A percentile compares a stretch with the other conserved stretches of the same genome.
phyloP scores from a whole-genome alignment of 2,329 filamentous ascomycete species.

The Aspergillus flavus region DNA sequence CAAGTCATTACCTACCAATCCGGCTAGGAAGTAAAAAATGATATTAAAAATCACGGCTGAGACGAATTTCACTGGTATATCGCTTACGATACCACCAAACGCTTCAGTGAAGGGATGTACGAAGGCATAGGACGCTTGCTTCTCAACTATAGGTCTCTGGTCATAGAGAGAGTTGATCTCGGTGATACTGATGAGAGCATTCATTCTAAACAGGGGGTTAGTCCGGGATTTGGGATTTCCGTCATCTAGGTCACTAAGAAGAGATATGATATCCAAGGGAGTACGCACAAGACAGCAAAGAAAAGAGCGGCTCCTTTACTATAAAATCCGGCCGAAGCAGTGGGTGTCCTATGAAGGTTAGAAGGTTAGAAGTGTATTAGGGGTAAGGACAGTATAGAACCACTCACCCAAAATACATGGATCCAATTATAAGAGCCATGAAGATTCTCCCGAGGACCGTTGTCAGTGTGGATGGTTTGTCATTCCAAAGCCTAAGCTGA shows the following conservation, averaged over 20 bases:
- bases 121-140: conserved; percentile 83
- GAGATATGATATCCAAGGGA: conserved; percentile 51
- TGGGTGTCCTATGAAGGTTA: conserved; percentile 67
- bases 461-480: conserved; percentile 73
- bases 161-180: conserved; percentile 85
- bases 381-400: neutral
- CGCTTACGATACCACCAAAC: conserved; percentile 79
- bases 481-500: conserved; percentile 63
- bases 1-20: conserved; percentile 52
- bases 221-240: neutral
- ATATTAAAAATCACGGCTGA: conserved; percentile 78
- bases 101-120: conserved; percentile 91
- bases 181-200: conserved; percentile 65
- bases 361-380: conserved; percentile 52
- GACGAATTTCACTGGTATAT: conserved; percentile 79
- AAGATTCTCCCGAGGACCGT: conserved; percentile 67
- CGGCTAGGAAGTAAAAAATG: conserved; percentile 83
- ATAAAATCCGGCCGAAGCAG: conserved; percentile 72
- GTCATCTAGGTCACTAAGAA: conserved; percentile 56
- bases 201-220: conserved; percentile 34
- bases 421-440: conserved; percentile 77
- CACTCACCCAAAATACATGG: conserved; percentile 43
- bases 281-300: conserved; percentile 83
- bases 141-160: conserved; percentile 90
- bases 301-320: conserved; percentile 78